Conservation (phyloP, 2,329 filamentous ascomycete genomes). For the Calonectria hawksworthii region DNA sequence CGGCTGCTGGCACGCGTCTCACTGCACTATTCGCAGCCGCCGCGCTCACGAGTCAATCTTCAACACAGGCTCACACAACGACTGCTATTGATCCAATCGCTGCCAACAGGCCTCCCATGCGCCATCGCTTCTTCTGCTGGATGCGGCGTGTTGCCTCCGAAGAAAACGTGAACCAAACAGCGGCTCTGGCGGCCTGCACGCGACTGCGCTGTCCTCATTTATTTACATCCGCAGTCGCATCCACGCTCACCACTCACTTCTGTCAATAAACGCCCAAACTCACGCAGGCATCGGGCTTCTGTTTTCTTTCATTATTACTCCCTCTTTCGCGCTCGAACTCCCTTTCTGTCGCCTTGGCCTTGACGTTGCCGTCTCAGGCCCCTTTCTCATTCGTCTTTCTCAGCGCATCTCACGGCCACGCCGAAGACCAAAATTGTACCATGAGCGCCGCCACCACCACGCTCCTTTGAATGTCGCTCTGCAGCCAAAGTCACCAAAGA, state of each 20-base stretch:
- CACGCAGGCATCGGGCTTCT: not conserved
- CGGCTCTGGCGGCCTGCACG: slow-evolving; percentile 19
- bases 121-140: not conserved
- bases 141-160: slow-evolving; percentile 3
- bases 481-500: slow-evolving; percentile 20
- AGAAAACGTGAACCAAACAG: slow-evolving; percentile 15
- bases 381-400: slow-evolving; percentile 16
- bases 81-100: slow-evolving; percentile 10
- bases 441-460: slow-evolving; percentile 38
- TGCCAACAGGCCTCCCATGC: not conserved
- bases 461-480: slow-evolving; percentile 40
- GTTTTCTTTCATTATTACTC: slow-evolving; percentile 5
- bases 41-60: slow-evolving; percentile 37
- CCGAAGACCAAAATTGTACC: slow-evolving; percentile 31
- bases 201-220: slow-evolving; percentile 26
- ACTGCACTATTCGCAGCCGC: slow-evolving; percentile 34
- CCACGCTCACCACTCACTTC: slow-evolving; percentile 16
- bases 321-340: slow-evolving; percentile 12
- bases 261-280: slow-evolving; percentile 2
- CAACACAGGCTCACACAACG: slow-evolving; percentile 38
- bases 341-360: slow-evolving; percentile 10
- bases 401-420: slow-evolving; percentile 34
- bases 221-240: slow-evolving; percentile 30
- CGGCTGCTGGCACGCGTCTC: slow-evolving; percentile 50
- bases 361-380: slow-evolving; percentile 16